Evolutionary conservation across 805 yeast species (phyloP).

Genomic region (Metschnikowia proteae): DNA sequence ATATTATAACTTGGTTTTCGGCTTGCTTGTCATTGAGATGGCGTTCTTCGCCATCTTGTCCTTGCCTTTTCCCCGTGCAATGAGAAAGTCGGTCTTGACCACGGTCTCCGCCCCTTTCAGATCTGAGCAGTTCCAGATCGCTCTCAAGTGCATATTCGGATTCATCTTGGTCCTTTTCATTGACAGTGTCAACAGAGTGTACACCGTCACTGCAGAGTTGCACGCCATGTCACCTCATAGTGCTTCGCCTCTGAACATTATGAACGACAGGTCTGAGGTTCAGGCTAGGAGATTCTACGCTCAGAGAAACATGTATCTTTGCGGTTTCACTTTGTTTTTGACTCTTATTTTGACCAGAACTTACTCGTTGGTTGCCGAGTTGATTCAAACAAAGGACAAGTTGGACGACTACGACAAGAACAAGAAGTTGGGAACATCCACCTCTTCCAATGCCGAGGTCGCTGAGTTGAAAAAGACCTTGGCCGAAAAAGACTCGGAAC

Average conservation of each 20-base stretch:
- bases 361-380: slow-evolving; percentile 71
- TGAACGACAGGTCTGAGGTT: slow-evolving; percentile 70
- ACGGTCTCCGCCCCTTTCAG: slow-evolving; percentile 66
- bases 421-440: slow-evolving; percentile 19
- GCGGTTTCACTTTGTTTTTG: slow-evolving; percentile 91
- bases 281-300: slow-evolving; percentile 92
- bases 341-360: slow-evolving; percentile 84
- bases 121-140: slow-evolving; percentile 67
- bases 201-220: slow-evolving; percentile 63
- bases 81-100: slow-evolving; percentile 64
- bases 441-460: slow-evolving; percentile 32
- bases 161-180: slow-evolving; percentile 80
- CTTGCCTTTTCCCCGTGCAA: slow-evolving; percentile 74
- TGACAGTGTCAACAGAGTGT: slow-evolving; percentile 84
- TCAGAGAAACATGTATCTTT: slow-evolving; percentile 92
- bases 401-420: slow-evolving; percentile 37
- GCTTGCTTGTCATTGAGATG: slow-evolving; percentile 76
- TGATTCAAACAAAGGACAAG: slow-evolving; percentile 61
- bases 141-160: slow-evolving; percentile 75
- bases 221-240: slow-evolving; percentile 27
- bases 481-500: slow-evolving; percentile 59
- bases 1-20: slow-evolving; percentile 56
- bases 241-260: slow-evolving; percentile 15
- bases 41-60: slow-evolving; percentile 73
- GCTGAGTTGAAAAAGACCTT: slow-evolving; percentile 42